Conservation (phyloP, 495 filamentous ascomycete species). For the Parmelia sp. region DNA sequence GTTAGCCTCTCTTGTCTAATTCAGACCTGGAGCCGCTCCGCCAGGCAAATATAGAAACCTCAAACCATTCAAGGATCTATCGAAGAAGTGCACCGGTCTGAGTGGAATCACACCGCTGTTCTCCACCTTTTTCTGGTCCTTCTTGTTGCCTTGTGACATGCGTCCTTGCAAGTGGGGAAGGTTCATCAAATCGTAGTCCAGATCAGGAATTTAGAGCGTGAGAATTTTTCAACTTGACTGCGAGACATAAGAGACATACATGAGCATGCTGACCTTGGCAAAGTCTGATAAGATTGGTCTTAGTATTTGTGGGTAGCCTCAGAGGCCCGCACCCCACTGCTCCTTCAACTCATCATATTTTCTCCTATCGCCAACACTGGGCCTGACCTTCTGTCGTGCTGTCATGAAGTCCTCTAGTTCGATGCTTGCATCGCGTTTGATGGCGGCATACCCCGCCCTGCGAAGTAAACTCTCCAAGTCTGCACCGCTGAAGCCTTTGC, state of each 20-base stretch:
- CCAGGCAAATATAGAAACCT: background rate
- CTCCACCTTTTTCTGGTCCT: background rate
- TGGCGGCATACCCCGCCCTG: constrained; percentile 68
- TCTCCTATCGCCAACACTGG: constrained; percentile 70
- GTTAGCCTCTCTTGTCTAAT: background rate
- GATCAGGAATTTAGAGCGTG: background rate
- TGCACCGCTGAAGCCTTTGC: constrained; percentile 83
- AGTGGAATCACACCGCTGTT: background rate
- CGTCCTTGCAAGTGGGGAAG: background rate
- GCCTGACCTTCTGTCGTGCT: constrained; percentile 63
- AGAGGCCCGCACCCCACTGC: constrained; percentile 40
- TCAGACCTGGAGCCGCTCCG: background rate
- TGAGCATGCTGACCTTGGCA: background rate
- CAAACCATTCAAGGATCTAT: background rate
- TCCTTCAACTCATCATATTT: constrained; percentile 60
- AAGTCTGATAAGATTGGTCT: background rate
- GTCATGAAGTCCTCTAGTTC: constrained; percentile 68
- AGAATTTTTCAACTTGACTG: background rate
- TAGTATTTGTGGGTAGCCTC: background rate
- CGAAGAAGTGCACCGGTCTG: background rate
- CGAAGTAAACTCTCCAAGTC: constrained; percentile 74
- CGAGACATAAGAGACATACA: background rate
- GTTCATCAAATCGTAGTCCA: background rate
- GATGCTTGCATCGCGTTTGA: constrained; percentile 59
- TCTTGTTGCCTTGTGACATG: background rate